These are phyloP conservation scores for Suillus cothurnatus DNA, from an alignment of 768 basidiomycete species.

Conservation along the genomic window DNA sequence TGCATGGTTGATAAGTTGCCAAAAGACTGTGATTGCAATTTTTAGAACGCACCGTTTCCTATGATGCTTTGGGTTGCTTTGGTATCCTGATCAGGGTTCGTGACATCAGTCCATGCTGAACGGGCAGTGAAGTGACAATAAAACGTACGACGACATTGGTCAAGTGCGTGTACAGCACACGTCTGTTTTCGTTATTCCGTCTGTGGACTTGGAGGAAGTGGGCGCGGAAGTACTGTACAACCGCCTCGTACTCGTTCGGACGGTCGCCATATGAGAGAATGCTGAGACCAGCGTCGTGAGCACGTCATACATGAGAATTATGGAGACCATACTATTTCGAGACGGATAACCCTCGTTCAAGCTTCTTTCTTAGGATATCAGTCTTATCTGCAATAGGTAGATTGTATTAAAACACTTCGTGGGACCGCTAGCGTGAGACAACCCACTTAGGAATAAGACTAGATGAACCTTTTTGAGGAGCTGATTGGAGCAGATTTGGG, in stretches of 20 bases:
- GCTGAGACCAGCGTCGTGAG: slow-evolving; percentile 36
- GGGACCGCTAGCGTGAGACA: neutral
- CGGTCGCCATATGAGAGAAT: slow-evolving; percentile 83
- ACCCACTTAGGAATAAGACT: slow-evolving; percentile 60
- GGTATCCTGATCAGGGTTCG: slow-evolving; percentile 68
- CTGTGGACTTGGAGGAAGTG: slow-evolving; percentile 83
- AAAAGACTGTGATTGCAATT: neutral
- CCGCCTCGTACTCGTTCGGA: slow-evolving; percentile 78
- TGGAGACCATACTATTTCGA: slow-evolving; percentile 65
- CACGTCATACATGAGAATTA: slow-evolving; percentile 13
- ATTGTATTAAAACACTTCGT: neutral
- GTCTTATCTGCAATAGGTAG: slow-evolving; percentile 59
- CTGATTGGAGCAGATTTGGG: slow-evolving; percentile 80
- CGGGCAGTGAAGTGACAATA: neutral
- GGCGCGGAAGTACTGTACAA: slow-evolving; percentile 84
- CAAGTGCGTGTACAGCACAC: slow-evolving; percentile 81
- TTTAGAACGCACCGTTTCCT: slow-evolving; percentile 60
- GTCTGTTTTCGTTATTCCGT: slow-evolving; percentile 75
- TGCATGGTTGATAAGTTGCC: slow-evolving; percentile 26
- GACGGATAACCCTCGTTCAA: slow-evolving; percentile 68
- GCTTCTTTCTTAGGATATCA: slow-evolving; percentile 72
- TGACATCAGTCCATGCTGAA: slow-evolving; percentile 8
- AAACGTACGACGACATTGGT: slow-evolving; percentile 74
- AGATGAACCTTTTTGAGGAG: slow-evolving; percentile 71
- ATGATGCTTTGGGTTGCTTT: slow-evolving; percentile 85